These are phyloP conservation scores for Botryobasidium botryosum DNA, from an alignment of 768 basidiomycete species.

Conservation along the genomic window DNA sequence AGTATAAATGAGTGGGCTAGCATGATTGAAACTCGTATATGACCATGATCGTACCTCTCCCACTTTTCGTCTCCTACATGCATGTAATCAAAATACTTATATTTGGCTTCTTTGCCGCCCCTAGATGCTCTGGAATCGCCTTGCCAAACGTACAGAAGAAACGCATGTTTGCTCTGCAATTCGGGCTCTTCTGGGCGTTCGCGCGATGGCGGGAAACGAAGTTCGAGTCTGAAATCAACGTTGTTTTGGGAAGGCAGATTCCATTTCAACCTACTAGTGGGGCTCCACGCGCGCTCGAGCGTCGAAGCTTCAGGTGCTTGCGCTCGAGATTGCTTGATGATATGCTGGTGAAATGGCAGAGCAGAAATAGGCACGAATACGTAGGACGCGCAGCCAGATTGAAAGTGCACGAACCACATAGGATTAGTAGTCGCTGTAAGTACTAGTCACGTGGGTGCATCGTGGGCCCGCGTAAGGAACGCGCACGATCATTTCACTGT, in stretches of 20 bases:
- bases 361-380: too few species aligned
- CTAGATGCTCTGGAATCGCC: slow-evolving; percentile 42
- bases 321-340: too few species aligned
- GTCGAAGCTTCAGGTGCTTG: too few species aligned
- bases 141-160: slow-evolving; percentile 66
- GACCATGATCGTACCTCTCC: slow-evolving; percentile 50
- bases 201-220: slow-evolving; percentile 66
- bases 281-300: too few species aligned
- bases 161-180: slow-evolving; percentile 68
- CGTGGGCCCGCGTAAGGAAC: too few species aligned
- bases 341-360: too few species aligned
- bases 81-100: slow-evolving; percentile 77
- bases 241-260: slow-evolving; percentile 97
- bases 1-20: background rate
- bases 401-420: too few species aligned
- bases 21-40: slow-evolving; percentile 8
- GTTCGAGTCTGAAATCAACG: slow-evolving; percentile 87
- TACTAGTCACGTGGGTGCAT: too few species aligned
- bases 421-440: too few species aligned
- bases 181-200: slow-evolving; percentile 48
- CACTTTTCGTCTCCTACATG: slow-evolving; percentile 80
- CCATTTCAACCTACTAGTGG: slow-evolving; percentile 70
- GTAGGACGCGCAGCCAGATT: too few species aligned
- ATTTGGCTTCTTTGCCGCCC: slow-evolving; percentile 27
- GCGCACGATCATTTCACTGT: too few species aligned